Base-by-base conservation (phyloP, 78 protist genomes). In the Tieghemostelium lacteum region DNA sequence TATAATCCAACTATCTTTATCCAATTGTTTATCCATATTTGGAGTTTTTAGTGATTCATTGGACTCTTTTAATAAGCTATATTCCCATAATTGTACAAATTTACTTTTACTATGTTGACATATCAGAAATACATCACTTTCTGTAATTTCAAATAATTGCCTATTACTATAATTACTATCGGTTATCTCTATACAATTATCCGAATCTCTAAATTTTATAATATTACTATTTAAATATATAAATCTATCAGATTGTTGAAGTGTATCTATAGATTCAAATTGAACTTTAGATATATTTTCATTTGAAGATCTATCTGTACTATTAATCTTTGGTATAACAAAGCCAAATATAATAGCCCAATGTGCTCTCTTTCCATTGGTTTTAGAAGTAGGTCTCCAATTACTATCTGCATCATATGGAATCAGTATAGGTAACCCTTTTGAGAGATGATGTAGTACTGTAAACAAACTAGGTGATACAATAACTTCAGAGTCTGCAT, bases 371-470 rank as follows among this genome's bases (percentile, higher is more conserved):
- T 50, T 19, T 26, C 87, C 87, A 40, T 66, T 66, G 24, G 4
- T n/a, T 5, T 36, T 33, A n/a, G n/a, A n/a, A 12, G 50, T 19
- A 34, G 87, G 87, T 63, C 87, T 61, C 87, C 87, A 76, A 63
- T 76, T 76, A 54, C 63, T 62, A 45, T 76, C 87, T 36, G 87
- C 87, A 45, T 76, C 87, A 63, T 76, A 76, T 0, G 87, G 87
- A 45, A 76, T 42, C 3, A 76, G 62, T 24, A 76, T 76, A 6
- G 87, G 73, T 8, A 33, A 33, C 0, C 61, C 61, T 19, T 29
- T 49, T 29, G 87, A 76, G 2, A 76, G 73, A 0, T 76, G 87
- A 62, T 63, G 49, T 26, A 76, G 24, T 31, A 76, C 45, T 29
- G 34, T 50, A 12, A 34, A 1, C 8, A 36, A 7, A 3, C 66